Base-by-base conservation (phyloP, 306 rosid genomes). In the Medicago ruthenica region DNA sequence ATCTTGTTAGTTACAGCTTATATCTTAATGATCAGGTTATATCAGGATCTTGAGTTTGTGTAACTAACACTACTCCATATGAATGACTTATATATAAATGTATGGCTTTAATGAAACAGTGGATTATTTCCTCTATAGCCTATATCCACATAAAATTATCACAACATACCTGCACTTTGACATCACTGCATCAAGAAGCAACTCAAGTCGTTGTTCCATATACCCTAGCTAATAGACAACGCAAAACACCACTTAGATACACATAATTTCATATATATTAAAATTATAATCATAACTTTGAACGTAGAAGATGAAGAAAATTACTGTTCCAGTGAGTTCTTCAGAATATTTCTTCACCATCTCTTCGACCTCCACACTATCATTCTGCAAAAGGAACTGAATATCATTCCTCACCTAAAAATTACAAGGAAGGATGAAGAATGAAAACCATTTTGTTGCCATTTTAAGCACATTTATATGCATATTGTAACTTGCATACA, bases 121-220 rank as follows among this genome's bases (percentile, higher is more conserved):
- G 11, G n/a, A 21, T 58, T 14, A 58, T n/a, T 4, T 57, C 36
- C 8, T 57, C 36, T 18, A 20, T 57, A 57, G 10, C 40, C 5
- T 70, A 31, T 20, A 68, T 50, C 39, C 27, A 22, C 67, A 15
- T n/a, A 60, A 65, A 67, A 61, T 71, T 9, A 58, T 27, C 18
- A 70, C 9, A 65, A 40, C 65, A 51, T 81, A 89, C 97, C 99
- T 92, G 96, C 89, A 87, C 21, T 81, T 83, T 31, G 89, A 76
- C 87, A 68, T 73, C 62, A 85, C 85, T 39, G 77, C 71, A 79
- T 89, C 87, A 79, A 92, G 97, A 85, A 95, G 84, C 37, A 82
- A 63, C 83, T 90, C 97, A 69, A 95, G 90, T 71, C 80, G 87
- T 72, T 84, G 86, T 84, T 92, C 96, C 92, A 92, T 92, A 80